Percentiles rank a stretch among this genome's conserved stretches.
These are phyloP conservation scores for Naganishia randhawae DNA, from an alignment of 768 basidiomycete genomes.

Conservation along the genomic window DNA sequence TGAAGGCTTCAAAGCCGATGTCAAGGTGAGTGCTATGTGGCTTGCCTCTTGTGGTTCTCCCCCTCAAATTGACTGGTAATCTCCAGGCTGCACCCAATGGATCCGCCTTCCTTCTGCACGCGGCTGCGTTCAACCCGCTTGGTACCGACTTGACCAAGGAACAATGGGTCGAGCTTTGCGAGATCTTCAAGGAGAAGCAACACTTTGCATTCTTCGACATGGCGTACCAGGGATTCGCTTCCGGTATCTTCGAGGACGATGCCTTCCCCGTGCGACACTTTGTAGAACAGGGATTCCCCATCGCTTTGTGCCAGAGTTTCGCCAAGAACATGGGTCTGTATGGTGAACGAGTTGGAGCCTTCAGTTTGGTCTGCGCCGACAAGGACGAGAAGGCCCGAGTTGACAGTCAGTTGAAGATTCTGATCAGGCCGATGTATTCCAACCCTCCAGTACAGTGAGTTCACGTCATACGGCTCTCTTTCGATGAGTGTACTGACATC, in stretches of 20 bases:
- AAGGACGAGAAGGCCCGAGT: conserved; percentile 70
- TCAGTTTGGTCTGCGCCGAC: conserved; percentile 67
- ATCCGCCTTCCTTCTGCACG: conserved; percentile 72
- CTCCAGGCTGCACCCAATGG: conserved; percentile 65
- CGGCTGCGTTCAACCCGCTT: conserved; percentile 97
- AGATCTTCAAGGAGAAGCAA: conserved; percentile 75
- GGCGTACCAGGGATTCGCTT: conserved; percentile 99
- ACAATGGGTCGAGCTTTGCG: conserved; percentile 87
- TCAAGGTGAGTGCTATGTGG: conserved; percentile 59
- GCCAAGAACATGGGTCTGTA: conserved; percentile 99
- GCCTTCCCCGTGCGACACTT: conserved; percentile 95
- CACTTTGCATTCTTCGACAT: conserved; percentile 99
- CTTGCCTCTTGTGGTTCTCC: background rate
- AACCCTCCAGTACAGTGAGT: conserved; percentile 71
- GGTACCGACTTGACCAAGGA: conserved; percentile 89
- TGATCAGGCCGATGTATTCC: conserved; percentile 94
- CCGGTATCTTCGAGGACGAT: conserved; percentile 81
- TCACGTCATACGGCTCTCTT: background rate
- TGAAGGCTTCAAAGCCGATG: conserved; percentile 79
- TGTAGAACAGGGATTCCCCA: conserved; percentile 79
- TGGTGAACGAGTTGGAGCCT: conserved; percentile 95
- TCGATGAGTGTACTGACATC: background rate
- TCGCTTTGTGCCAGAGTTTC: conserved; percentile 89
- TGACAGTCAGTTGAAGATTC: conserved; percentile 89
- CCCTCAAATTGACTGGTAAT: conserved; percentile 36